A percentile compares a stretch with the other conserved stretches of the same genome.
These are phyloP conservation scores for Penstemon newberryi DNA, from an alignment of 257 asterid species.

Conservation along the genomic window DNA sequence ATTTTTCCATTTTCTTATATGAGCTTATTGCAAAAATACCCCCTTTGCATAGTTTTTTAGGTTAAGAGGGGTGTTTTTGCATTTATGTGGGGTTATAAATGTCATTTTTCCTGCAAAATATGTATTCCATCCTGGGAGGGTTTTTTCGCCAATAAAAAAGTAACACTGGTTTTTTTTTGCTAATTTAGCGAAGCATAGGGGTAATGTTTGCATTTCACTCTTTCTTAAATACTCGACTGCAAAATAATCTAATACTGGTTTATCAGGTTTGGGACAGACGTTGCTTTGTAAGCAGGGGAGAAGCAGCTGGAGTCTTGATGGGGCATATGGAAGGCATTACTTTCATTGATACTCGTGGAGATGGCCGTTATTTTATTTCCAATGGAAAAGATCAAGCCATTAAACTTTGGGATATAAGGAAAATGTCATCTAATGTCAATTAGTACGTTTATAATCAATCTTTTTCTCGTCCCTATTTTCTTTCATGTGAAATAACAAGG, in stretches of 20 bases:
- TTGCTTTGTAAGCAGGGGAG: slow-evolving; percentile 58
- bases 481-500: neutral
- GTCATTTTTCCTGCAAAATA: too few relatives aligned
- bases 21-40: too few relatives aligned
- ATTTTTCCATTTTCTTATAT: neutral
- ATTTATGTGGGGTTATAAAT: too few relatives aligned
- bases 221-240: neutral
- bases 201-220: too few relatives aligned
- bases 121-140: too few relatives aligned
- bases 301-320: slow-evolving; percentile 79
- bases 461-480: slow-evolving; percentile 2
- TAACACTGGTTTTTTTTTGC: too few relatives aligned
- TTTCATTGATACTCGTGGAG: slow-evolving; percentile 87
- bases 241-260: slow-evolving; percentile 1
- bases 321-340: slow-evolving; percentile 97
- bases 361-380: slow-evolving; percentile 90
- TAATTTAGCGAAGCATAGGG: too few relatives aligned
- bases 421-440: slow-evolving; percentile 83
- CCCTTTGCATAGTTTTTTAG: too few relatives aligned
- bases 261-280: slow-evolving; percentile 95
- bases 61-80: too few relatives aligned
- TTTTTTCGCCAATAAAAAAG: too few relatives aligned
- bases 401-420: slow-evolving; percentile 94
- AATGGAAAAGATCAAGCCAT: slow-evolving; percentile 92
- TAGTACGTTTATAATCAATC: slow-evolving; percentile 51